These are phyloP conservation scores for Allantophomopsis lycopodina DNA, from an alignment of 2,329 filamentous ascomycete genomes.

Conservation along the genomic window DNA sequence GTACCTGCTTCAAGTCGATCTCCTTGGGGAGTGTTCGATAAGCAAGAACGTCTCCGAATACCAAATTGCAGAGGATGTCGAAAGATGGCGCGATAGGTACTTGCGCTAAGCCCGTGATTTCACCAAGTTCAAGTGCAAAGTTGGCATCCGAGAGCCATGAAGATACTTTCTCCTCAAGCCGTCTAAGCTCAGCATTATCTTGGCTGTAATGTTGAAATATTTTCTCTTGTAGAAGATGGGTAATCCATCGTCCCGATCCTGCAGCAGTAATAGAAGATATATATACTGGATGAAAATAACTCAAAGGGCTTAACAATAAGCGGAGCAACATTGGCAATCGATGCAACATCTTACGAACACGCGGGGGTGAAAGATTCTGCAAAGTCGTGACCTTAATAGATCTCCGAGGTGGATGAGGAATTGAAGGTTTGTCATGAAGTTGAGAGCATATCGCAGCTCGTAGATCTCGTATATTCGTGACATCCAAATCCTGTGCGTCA, in stretches of 20 bases:
- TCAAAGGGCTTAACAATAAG: constrained; percentile 30
- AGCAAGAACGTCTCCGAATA: constrained; percentile 31
- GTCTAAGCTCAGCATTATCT: constrained; percentile 26
- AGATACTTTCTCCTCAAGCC: constrained; percentile 29
- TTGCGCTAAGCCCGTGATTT: constrained; percentile 27
- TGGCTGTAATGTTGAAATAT: constrained; percentile 33
- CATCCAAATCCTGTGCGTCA: constrained; percentile 17
- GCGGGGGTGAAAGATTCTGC: constrained; percentile 24
- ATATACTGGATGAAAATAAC: constrained; percentile 35
- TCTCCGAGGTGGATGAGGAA: constrained; percentile 32
- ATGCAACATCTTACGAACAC: constrained; percentile 28
- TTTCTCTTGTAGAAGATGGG: constrained; percentile 28
- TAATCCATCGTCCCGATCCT: constrained; percentile 34
- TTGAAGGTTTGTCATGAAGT: constrained; percentile 30
- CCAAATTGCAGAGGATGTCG: constrained; percentile 30
- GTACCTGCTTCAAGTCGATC: constrained; percentile 29
- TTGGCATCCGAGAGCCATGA: constrained; percentile 36
- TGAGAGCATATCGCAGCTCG: constrained; percentile 34
- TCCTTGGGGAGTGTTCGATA: constrained; percentile 29
- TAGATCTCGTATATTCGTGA: constrained; percentile 26
- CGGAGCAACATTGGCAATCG: constrained; percentile 33
- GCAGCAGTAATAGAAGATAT: constrained; percentile 34
- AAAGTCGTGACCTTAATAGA: constrained; percentile 34
- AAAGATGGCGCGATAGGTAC: constrained; percentile 32
- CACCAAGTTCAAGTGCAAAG: constrained; percentile 32